These are phyloP conservation scores for Aureobasidium sp. DNA, from an alignment of 2,329 filamentous ascomycete species.

Conservation along the genomic window DNA sequence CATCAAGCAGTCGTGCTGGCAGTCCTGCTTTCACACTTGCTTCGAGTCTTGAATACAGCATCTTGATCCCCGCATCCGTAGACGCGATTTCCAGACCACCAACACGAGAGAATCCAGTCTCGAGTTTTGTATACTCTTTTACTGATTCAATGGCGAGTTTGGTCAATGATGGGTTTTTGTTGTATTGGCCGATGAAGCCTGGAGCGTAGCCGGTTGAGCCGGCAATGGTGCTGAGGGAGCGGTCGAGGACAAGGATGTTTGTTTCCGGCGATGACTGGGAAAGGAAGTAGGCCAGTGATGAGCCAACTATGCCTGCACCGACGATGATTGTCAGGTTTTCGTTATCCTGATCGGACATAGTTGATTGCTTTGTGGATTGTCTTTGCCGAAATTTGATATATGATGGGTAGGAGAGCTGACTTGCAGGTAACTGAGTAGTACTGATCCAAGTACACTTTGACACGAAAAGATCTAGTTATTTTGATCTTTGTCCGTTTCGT, in stretches of 20 bases:
- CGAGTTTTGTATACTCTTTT: conserved; percentile 8
- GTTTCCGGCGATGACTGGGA: conserved; percentile 20
- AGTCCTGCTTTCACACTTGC: background rate
- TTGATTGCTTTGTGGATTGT: background rate
- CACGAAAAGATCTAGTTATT: too few species aligned
- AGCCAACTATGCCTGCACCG: conserved; percentile 32
- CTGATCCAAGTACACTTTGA: too few species aligned
- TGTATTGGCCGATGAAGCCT: conserved; percentile 32
- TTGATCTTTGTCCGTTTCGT: too few species aligned
- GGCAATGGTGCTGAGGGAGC: conserved; percentile 22
- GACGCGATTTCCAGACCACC: conserved; percentile 14
- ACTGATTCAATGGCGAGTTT: conserved; percentile 25
- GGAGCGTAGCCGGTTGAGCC: conserved; percentile 32
- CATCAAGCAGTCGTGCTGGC: background rate
- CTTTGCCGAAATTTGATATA: too few species aligned
- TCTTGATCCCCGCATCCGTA: conserved; percentile 6
- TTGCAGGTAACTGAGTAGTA: too few species aligned
- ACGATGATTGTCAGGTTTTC: conserved; percentile 8
- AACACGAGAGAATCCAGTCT: conserved; percentile 4
- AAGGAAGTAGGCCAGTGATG: conserved; percentile 29
- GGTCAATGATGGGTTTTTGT: conserved; percentile 28
- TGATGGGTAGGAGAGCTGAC: too few species aligned
- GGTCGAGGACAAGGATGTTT: conserved; percentile 16
- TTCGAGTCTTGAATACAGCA: background rate
- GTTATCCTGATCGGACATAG: background rate